A percentile compares a stretch with the other conserved stretches of the same genome.
Conservation (phyloP, 2,329 filamentous ascomycete genomes). For the Dothideomycetes sp. region DNA sequence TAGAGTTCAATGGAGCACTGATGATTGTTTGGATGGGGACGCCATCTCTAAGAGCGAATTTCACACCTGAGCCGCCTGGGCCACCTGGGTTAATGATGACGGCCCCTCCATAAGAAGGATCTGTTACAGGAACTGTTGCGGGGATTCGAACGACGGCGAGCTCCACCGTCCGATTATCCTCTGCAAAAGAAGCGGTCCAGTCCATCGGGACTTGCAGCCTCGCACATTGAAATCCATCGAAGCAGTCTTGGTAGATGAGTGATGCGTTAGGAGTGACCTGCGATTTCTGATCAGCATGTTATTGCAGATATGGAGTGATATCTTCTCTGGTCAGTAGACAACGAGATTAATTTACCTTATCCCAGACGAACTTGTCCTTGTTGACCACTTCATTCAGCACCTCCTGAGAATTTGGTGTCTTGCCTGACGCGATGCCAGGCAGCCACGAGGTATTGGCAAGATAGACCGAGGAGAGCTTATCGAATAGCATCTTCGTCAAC, state of each 20-base stretch:
- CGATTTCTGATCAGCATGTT: too few species aligned
- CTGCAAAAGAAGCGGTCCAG: constrained; percentile 23
- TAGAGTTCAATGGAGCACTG: too few species aligned
- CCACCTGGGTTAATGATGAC: constrained; percentile 36
- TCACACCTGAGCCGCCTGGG: constrained; percentile 33
- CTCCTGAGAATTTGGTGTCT: neutral
- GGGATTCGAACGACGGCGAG: constrained; percentile 35
- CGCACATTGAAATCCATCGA: constrained; percentile 36
- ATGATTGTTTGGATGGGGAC: constrained; percentile 26
- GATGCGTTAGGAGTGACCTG: constrained; percentile 1
- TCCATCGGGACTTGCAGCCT: constrained; percentile 37
- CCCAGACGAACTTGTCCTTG: neutral
- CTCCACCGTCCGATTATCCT: constrained; percentile 23
- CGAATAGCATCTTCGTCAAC: constrained; percentile 4
- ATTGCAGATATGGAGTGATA: neutral
- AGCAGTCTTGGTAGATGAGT: constrained; percentile 23
- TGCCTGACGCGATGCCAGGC: neutral
- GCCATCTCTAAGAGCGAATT: constrained; percentile 22
- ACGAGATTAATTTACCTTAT: neutral
- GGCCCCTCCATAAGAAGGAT: constrained; percentile 34
- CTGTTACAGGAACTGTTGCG: constrained; percentile 27
- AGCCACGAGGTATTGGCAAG: neutral
- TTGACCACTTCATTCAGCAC: neutral
- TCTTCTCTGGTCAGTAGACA: neutral
- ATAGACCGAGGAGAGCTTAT: constrained; percentile 1